Percentiles rank a stretch among this genome's conserved stretches.
Conservation (phyloP, 305 asterid species). For the Fraxinus floribunda region DNA sequence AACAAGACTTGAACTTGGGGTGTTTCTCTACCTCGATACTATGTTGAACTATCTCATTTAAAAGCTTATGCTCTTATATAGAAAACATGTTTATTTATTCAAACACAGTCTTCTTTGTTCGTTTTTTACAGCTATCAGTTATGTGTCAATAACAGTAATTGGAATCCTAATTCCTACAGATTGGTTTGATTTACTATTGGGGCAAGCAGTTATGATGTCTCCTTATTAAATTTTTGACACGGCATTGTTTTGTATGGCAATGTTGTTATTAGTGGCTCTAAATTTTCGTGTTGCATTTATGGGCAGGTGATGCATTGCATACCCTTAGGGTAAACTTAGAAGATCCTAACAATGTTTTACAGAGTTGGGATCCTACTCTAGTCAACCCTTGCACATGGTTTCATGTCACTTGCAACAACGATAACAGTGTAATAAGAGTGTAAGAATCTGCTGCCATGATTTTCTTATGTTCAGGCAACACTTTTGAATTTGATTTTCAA, state of each 20-base stretch:
- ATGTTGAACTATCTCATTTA: background rate
- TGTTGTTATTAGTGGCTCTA: constrained; percentile 12
- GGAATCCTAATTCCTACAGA: background rate
- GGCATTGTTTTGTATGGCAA: background rate
- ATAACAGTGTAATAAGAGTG: constrained; percentile 96
- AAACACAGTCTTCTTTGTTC: background rate
- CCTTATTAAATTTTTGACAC: background rate
- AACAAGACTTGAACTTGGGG: background rate
- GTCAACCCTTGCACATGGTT: constrained; percentile 99
- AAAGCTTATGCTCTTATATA: background rate
- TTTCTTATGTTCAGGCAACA: background rate
- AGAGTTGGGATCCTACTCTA: constrained; percentile 99
- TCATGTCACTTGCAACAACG: constrained; percentile 96
- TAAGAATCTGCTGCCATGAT: constrained; percentile 37
- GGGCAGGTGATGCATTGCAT: constrained; percentile 89
- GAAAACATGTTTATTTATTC: background rate
- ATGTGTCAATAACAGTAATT: background rate
- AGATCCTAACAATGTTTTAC: constrained; percentile 91
- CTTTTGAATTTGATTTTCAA: constrained; percentile 1
- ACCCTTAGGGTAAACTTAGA: constrained; percentile 66
- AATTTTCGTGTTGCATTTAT: constrained; percentile 14
- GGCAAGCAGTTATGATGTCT: background rate
- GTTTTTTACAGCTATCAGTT: background rate
- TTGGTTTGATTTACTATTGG: background rate
- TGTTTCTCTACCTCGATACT: background rate